phyloP scores from a whole-genome alignment of 2,329 filamentous ascomycete genomes.

The Apiospora rasikravindrae region DNA sequence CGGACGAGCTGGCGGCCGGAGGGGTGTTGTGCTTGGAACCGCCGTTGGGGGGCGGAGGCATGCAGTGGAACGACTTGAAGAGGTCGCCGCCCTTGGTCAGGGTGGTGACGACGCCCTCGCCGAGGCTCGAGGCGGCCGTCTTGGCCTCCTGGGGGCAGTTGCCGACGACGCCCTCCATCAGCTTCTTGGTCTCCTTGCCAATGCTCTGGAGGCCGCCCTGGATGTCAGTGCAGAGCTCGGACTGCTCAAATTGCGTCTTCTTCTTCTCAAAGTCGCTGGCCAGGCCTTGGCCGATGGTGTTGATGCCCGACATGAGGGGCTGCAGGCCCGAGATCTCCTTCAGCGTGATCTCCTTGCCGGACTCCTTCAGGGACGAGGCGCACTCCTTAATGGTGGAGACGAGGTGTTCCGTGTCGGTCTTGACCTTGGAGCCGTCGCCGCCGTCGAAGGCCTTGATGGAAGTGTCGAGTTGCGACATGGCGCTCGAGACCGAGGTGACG shows the following conservation, averaged over 20 bases:
- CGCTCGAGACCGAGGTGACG: constrained; percentile 10
- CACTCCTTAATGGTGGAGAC: constrained; percentile 12
- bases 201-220: constrained; percentile 11
- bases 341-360: not conserved
- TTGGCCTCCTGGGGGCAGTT: constrained; percentile 18
- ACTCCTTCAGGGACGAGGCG: not conserved
- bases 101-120: not conserved
- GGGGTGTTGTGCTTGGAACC: constrained; percentile 12
- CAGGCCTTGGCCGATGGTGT: constrained; percentile 5
- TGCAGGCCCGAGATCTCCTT: constrained; percentile 3
- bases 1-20: not conserved
- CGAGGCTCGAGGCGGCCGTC: not conserved
- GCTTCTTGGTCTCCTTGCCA: constrained; percentile 8
- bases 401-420: constrained; percentile 2
- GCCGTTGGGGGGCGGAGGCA: not conserved
- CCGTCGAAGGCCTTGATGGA: constrained; percentile 9
- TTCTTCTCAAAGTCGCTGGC: constrained; percentile 2
- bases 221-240: not conserved
- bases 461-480: constrained; percentile 18
- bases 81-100: constrained; percentile 16
- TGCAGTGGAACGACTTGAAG: constrained; percentile 11
- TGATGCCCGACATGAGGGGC: constrained; percentile 12
- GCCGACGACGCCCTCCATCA: constrained; percentile 4
- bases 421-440: not conserved
- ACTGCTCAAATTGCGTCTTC: constrained; percentile 14